Evolutionary conservation across 148 eudicot genomes (phyloP), one percentile per base, ranked within the genome.

Genomic region (Gaultheria prostrata): DNA sequence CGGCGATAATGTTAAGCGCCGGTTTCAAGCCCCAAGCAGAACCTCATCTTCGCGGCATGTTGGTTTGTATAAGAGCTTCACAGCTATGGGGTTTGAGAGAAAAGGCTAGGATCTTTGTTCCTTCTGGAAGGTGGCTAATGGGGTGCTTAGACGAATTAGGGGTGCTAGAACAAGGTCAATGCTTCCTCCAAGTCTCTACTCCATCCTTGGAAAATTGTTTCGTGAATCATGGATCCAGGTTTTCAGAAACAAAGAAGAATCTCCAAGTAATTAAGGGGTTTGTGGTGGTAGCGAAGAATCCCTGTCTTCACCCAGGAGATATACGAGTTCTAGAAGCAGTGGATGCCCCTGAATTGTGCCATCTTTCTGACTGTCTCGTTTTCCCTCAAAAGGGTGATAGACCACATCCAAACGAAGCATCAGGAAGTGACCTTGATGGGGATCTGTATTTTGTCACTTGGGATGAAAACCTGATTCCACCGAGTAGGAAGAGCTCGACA

Each of bases 221-320:
- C 82, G 89, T 86, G 21, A 90, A 88, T 70, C 97, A 93, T 77
- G 97, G 99, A 3, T 83, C 94, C 2, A 85, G 82, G 74, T 94
- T 94, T 86, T 90, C 92, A 2, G 94, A 77, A 78, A 61, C 78
- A 30, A 83, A 80, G 70, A 90, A 84, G 73, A 89, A 90, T 57
- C 57, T 93, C 4, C 57, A 86, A 78, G 91, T 92, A 13, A 86
- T 93, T 8, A 88, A 87, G 84, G 99, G 98, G 5, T 76, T 85
- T 48, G 98, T 94, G 57, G 93, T 90, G 57, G 86, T 96, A 0
- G 93, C 95, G 12, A 93, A 96, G 86, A 96, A 94, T 79, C 99
- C 99, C 0, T 96, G 99, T 85, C 97, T 96, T 82, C 99, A 96
- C 84, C 99, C 99, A 0, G 99, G 99, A 65, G 99, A 96, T 86